These are phyloP conservation scores for Immersiella caudata DNA, from an alignment of 495 filamentous ascomycete genomes.

Conservation along the genomic window DNA sequence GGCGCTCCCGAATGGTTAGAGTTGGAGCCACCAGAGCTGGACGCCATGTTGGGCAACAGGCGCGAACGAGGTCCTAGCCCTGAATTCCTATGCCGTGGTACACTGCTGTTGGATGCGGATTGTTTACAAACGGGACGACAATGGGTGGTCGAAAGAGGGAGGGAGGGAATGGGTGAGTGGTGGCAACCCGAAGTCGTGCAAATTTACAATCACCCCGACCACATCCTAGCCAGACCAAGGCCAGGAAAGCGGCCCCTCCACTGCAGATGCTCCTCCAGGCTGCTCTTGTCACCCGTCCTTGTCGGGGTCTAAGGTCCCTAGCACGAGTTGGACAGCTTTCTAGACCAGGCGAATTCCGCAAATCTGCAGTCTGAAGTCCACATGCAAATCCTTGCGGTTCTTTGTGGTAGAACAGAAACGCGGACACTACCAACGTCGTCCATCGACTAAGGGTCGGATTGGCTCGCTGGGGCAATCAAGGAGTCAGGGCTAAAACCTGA, in stretches of 20 bases:
- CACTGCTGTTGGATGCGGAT: neutral
- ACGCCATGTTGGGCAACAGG: constrained; percentile 22
- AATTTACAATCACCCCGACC: constrained; percentile 14
- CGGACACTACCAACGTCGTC: neutral
- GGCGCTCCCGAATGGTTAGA: neutral
- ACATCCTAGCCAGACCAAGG: constrained; percentile 10
- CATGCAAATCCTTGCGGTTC: neutral
- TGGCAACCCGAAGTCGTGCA: constrained; percentile 24
- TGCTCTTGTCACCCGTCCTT: neutral
- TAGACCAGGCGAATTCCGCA: neutral
- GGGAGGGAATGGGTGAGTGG: neutral
- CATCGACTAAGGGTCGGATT: constrained; percentile 8
- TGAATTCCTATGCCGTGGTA: neutral
- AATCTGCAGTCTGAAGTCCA: neutral
- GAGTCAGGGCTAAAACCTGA: neutral
- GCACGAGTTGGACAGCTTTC: neutral
- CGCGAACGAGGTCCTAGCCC: neutral
- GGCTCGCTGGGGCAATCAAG: neutral
- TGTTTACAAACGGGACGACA: neutral
- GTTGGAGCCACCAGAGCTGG: constrained; percentile 17
- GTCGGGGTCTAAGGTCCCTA: neutral
- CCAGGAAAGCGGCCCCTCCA: neutral
- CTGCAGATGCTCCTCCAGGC: neutral
- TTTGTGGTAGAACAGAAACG: neutral
- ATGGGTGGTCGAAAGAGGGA: neutral